A percentile compares a stretch with the other conserved stretches of the same genome.
phyloP scores from a whole-genome alignment of 805 yeast species.

The Cyberlindnera mycetangii region DNA sequence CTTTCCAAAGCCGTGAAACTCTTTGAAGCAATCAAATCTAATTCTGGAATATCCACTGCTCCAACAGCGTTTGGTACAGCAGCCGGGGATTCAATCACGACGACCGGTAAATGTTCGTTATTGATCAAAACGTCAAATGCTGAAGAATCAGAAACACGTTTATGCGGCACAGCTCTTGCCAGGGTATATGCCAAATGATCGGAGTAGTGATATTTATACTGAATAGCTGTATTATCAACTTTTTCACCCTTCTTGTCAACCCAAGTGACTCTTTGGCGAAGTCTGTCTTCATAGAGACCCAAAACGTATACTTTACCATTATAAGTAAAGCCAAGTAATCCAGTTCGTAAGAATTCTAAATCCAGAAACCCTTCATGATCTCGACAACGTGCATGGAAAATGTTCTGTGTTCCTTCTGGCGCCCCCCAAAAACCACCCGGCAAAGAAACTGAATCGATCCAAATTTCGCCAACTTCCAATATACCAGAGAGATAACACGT shows the following conservation, averaged over 20 bases:
- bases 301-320: conserved; percentile 85
- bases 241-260: conserved; percentile 43
- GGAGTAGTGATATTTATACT: conserved; percentile 69
- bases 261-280: conserved; percentile 74
- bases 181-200: conserved; percentile 84
- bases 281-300: conserved; percentile 89
- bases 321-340: conserved; percentile 82
- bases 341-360: conserved; percentile 84
- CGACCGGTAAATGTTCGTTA: conserved; percentile 74
- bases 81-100: conserved; percentile 72
- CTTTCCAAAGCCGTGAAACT: conserved; percentile 45
- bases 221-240: conserved; percentile 15
- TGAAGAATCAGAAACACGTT: conserved; percentile 83
- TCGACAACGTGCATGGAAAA: conserved; percentile 78
- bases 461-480: conserved; percentile 89
- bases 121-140: conserved; percentile 83
- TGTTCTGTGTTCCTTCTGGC: conserved; percentile 62
- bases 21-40: conserved; percentile 49
- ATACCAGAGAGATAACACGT: conserved; percentile 69
- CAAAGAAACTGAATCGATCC: conserved; percentile 93
- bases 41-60: conserved; percentile 34
- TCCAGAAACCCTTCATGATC: conserved; percentile 70
- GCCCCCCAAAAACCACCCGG: conserved; percentile 87
- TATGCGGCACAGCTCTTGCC: conserved; percentile 61
- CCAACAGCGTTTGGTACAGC: conserved; percentile 36